Conservation (phyloP, 2,329 filamentous ascomycete species). For the Talaromyces sp. region DNA sequence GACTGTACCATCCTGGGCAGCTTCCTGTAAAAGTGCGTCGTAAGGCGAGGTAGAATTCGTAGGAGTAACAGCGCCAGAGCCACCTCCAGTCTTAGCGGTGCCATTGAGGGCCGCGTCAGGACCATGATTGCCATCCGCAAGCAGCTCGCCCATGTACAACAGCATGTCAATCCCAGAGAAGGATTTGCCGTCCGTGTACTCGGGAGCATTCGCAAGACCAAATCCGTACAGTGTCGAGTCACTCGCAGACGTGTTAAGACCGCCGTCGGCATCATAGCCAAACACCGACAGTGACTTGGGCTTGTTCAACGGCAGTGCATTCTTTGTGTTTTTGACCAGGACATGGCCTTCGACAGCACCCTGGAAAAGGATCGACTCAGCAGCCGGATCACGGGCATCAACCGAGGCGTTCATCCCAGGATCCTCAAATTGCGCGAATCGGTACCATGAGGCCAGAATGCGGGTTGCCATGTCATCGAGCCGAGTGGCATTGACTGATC, state of each 20-base stretch:
- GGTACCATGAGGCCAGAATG: slow-evolving; percentile 11
- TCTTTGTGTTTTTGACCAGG: slow-evolving; percentile 57
- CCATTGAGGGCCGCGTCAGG: slow-evolving; percentile 56
- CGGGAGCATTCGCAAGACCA: background rate
- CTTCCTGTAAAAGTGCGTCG: slow-evolving; percentile 50
- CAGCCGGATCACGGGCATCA: slow-evolving; percentile 17
- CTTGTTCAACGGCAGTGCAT: slow-evolving; percentile 49
- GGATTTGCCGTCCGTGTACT: background rate
- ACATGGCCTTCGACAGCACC: slow-evolving; percentile 29
- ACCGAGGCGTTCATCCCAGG: slow-evolving; percentile 4
- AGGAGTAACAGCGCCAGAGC: slow-evolving; percentile 46
- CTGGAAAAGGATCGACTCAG: background rate
- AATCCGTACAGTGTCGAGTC: slow-evolving; percentile 30
- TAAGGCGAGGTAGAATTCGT: slow-evolving; percentile 50
- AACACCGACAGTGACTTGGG: slow-evolving; percentile 54
- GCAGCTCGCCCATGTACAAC: slow-evolving; percentile 1
- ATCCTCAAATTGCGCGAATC: slow-evolving; percentile 4
- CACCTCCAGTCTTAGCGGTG: slow-evolving; percentile 44
- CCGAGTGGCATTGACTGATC: slow-evolving; percentile 51
- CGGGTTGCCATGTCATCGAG: slow-evolving; percentile 58
- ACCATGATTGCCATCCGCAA: slow-evolving; percentile 17
- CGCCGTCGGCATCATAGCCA: slow-evolving; percentile 51
- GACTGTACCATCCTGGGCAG: slow-evolving; percentile 51
- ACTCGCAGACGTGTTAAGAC: slow-evolving; percentile 27
- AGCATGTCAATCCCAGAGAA: background rate